Conservation (phyloP, 495 filamentous ascomycete species). For the Penicillium waksmanii region DNA sequence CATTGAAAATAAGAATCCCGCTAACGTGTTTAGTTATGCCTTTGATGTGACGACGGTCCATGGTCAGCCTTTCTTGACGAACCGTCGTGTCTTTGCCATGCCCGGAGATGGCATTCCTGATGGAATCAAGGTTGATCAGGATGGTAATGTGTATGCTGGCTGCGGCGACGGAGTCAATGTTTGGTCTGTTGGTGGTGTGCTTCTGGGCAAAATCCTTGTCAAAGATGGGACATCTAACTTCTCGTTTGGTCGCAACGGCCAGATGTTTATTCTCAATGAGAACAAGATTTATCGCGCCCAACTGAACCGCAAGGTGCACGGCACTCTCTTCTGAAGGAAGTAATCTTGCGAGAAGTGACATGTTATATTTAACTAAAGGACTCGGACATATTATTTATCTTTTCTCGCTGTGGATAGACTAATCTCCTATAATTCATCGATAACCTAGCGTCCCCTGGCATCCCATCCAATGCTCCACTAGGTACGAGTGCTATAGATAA, state of each 20-base stretch:
- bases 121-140: conserved; percentile 61
- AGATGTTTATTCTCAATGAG: conserved; percentile 48
- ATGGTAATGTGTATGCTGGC: conserved; percentile 65
- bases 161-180: conserved; percentile 65
- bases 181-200: conserved; percentile 59
- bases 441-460: too few relatives aligned
- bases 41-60: conserved; percentile 28
- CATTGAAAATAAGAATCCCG: neutral
- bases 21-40: conserved; percentile 27
- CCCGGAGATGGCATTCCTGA: conserved; percentile 58
- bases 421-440: neutral
- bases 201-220: conserved; percentile 56
- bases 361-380: neutral
- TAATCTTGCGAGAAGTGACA: neutral
- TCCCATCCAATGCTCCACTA: too few relatives aligned
- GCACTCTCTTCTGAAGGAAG: conserved; percentile 31
- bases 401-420: neutral
- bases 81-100: conserved; percentile 63
- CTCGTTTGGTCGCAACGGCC: conserved; percentile 46
- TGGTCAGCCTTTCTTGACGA: conserved; percentile 46
- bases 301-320: conserved; percentile 31
- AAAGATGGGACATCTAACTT: conserved; percentile 46
- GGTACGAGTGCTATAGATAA: too few relatives aligned
- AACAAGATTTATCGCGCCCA: conserved; percentile 45
- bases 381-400: too few relatives aligned